Conservation (phyloP, 2,329 filamentous ascomycete genomes). For the Hypoxylon sp. region DNA sequence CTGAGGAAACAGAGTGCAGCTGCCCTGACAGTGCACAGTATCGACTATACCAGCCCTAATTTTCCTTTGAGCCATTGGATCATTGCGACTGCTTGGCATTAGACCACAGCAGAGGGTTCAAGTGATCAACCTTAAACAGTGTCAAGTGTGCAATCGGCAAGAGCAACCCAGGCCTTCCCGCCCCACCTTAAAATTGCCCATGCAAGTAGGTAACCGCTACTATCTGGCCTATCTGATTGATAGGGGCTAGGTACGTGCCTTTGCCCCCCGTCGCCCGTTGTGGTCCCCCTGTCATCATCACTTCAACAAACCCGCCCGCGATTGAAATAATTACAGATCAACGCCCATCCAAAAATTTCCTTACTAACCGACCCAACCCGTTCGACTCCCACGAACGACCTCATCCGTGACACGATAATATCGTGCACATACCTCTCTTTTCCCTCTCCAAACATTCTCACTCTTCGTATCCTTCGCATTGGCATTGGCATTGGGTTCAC, state of each 20-base stretch:
- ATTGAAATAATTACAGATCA: conserved; percentile 40
- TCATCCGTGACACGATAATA: conserved; percentile 22
- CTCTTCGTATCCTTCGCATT: neutral
- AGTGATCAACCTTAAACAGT: no score
- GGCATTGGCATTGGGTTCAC: no score
- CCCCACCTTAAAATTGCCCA: conserved; percentile 37
- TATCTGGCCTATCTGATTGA: conserved; percentile 48
- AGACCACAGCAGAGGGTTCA: neutral
- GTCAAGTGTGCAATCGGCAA: conserved; percentile 33
- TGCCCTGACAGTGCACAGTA: conserved; percentile 4
- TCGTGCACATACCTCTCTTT: conserved; percentile 22
- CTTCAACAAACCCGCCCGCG: conserved; percentile 27
- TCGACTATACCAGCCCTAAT: neutral
- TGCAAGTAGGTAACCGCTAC: no score
- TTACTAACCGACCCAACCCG: conserved; percentile 27
- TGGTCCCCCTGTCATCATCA: conserved; percentile 41
- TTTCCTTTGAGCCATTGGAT: conserved; percentile 6
- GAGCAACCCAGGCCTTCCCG: conserved; percentile 3
- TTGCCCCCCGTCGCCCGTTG: conserved; percentile 30
- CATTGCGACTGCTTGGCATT: conserved; percentile 5
- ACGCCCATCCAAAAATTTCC: conserved; percentile 29
- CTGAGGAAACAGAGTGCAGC: neutral
- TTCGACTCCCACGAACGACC: conserved; percentile 13
- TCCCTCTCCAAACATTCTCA: conserved; percentile 5
- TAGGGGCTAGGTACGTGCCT: conserved; percentile 40